A percentile compares a stretch with the other conserved stretches of the same genome.
phyloP scores from a whole-genome alignment of 768 basidiomycete species.

The Termitomyces sp. region DNA sequence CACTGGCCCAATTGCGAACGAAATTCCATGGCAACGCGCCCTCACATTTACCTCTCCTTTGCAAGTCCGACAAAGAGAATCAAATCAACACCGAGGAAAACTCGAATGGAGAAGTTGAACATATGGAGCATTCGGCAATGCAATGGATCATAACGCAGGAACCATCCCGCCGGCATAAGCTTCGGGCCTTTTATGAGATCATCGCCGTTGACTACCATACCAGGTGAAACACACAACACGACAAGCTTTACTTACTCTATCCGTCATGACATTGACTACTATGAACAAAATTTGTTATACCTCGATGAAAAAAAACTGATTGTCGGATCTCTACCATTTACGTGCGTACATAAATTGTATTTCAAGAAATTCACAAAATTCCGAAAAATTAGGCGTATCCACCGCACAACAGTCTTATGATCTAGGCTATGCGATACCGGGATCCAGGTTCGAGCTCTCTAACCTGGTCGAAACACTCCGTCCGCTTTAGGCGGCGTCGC shows the following conservation, averaged over 20 bases:
- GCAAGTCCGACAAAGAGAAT: background rate
- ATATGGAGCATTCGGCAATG: background rate
- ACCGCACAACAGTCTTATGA: background rate
- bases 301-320: background rate
- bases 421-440: background rate
- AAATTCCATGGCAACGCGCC: background rate
- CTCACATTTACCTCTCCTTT: background rate
- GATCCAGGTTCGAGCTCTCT: background rate
- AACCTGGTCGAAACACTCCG: background rate
- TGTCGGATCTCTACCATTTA: background rate
- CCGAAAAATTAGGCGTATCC: background rate
- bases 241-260: too few species aligned
- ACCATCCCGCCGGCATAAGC: background rate
- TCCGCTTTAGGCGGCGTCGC: background rate
- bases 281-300: background rate
- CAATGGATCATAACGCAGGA: background rate
- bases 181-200: background rate
- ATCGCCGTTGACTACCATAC: background rate
- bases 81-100: background rate
- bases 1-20: background rate
- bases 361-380: background rate
- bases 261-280: background rate
- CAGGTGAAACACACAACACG: background rate
- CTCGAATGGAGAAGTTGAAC: background rate
- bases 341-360: background rate